Percentiles rank a stretch among this genome's conserved stretches.
Evolutionary conservation across 73 alveolate species (phyloP).

Genomic region (Stentor coeruleus): DNA sequence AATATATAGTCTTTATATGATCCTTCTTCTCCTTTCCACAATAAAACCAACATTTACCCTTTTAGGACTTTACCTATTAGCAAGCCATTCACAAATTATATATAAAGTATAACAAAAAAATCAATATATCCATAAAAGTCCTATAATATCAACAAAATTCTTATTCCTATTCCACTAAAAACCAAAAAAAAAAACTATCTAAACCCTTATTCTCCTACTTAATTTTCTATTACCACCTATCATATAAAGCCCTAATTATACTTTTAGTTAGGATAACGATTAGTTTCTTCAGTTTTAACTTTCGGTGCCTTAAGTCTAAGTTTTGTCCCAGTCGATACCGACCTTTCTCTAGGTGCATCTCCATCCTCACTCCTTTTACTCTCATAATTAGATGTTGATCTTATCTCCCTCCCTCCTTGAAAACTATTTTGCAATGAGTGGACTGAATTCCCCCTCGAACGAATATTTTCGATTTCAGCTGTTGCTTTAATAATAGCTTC

Average conservation of each 20-base stretch:
- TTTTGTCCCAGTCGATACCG: slow-evolving; percentile 24
- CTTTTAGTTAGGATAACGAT: too few species aligned
- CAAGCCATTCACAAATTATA: neutral
- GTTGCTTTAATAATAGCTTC: neutral
- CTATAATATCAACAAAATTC: too few species aligned
- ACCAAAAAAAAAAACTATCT: too few species aligned
- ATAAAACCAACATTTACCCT: neutral
- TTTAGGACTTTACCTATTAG: neutral
- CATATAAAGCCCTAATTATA: too few species aligned
- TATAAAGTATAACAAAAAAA: too few species aligned
- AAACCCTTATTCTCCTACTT: too few species aligned
- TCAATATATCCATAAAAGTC: too few species aligned
- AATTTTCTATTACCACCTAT: too few species aligned
- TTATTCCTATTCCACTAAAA: too few species aligned
- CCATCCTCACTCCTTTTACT: neutral
- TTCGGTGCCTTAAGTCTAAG: neutral
- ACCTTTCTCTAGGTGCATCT: slow-evolving; percentile 12
- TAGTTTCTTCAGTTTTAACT: neutral
- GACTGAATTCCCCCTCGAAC: neutral
- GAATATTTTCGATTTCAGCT: neutral
- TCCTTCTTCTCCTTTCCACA: neutral
- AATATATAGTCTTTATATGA: neutral
- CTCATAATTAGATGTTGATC: slow-evolving; percentile 10
- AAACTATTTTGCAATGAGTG: neutral
- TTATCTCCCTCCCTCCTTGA: neutral